Evolutionary conservation across 2,329 filamentous ascomycete species (phyloP).

Genomic region (Nothopassalora personata): DNA sequence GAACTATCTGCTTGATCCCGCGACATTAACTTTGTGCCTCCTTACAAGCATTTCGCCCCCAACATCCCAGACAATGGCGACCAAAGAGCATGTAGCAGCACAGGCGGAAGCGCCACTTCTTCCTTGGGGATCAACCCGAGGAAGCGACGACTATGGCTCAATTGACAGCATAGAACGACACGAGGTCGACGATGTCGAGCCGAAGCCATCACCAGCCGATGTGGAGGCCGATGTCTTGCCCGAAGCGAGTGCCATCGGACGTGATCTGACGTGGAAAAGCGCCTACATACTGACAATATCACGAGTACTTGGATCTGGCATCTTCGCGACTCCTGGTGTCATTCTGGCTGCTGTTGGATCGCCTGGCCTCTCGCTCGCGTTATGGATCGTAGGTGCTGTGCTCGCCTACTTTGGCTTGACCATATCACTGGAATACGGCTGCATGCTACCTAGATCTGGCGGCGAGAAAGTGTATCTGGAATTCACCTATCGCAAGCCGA

Average conservation of each 20-base stretch:
- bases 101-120: conserved; percentile 7
- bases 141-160: conserved; percentile 7
- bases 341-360: conserved; percentile 64
- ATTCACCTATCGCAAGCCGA: conserved; percentile 59
- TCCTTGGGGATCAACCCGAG: neutral
- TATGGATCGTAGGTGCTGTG: conserved; percentile 60
- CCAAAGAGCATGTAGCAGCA: neutral
- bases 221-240: conserved; percentile 56
- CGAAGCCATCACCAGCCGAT: conserved; percentile 14
- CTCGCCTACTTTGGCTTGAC: conserved; percentile 52
- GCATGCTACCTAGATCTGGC: conserved; percentile 64
- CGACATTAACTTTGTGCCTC: neutral
- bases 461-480: conserved; percentile 67
- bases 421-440: conserved; percentile 62
- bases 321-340: conserved; percentile 65
- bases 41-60: neutral
- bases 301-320: conserved; percentile 63
- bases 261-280: conserved; percentile 58
- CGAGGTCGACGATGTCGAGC: conserved; percentile 3
- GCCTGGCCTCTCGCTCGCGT: conserved; percentile 54
- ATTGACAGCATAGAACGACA: conserved; percentile 9
- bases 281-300: conserved; percentile 58
- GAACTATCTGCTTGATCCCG: neutral
- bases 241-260: conserved; percentile 54
- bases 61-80: neutral